Evolutionary conservation across 1,284 basidiomycete species (phyloP).

Genomic region (Tilletia horrida): DNA sequence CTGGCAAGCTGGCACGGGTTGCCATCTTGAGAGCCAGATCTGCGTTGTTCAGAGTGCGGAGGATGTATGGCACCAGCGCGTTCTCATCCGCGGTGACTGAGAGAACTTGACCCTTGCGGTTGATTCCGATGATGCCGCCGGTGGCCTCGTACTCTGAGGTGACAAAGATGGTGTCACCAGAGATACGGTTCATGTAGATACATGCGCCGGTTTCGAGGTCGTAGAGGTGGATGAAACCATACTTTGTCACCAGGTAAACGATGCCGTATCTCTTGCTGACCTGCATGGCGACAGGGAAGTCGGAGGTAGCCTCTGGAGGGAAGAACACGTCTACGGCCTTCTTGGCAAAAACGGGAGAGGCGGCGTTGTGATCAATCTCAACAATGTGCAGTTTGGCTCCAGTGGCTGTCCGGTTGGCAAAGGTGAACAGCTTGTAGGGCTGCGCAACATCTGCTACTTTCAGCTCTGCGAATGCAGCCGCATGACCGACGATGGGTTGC

Average conservation of each 20-base stretch:
- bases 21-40: slow-evolving; percentile 98
- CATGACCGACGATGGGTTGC: slow-evolving; percentile 98
- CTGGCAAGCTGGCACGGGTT: slow-evolving; percentile 92
- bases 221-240: slow-evolving; percentile 98
- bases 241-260: slow-evolving; percentile 96
- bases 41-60: slow-evolving; percentile 90
- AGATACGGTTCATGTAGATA: slow-evolving; percentile 99
- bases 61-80: slow-evolving; percentile 91
- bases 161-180: slow-evolving; percentile 98
- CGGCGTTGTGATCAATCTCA: slow-evolving; percentile 92
- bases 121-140: slow-evolving; percentile 96
- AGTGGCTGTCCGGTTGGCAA: slow-evolving; percentile 88
- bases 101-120: slow-evolving; percentile 98
- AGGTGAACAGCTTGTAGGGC: slow-evolving; percentile 79
- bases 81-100: slow-evolving; percentile 96
- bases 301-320: slow-evolving; percentile 94
- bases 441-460: slow-evolving; percentile 58
- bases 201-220: slow-evolving; percentile 97
- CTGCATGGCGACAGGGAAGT: slow-evolving; percentile 99
- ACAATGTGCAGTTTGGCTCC: slow-evolving; percentile 99
- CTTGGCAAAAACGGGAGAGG: slow-evolving; percentile 94
- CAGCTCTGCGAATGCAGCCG: slow-evolving; percentile 89
- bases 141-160: slow-evolving; percentile 92
- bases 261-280: slow-evolving; percentile 96
- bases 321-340: slow-evolving; percentile 99